Base-by-base conservation (phyloP, 2,329 filamentous ascomycete species). In the Stagonosporopsis vannaccii region DNA sequence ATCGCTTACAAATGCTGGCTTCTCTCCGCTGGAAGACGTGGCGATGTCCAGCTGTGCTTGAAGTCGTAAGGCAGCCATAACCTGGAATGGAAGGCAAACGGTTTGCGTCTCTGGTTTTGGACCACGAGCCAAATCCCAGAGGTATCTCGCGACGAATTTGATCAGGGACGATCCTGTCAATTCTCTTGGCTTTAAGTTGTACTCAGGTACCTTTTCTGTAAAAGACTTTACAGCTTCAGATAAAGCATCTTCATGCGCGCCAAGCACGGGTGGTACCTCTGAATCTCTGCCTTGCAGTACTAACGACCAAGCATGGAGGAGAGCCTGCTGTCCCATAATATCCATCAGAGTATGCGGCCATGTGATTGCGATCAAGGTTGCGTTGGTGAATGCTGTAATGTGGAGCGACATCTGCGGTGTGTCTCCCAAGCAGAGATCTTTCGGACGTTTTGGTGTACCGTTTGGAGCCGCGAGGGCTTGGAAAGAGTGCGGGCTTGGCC, bases 311-410 rank as follows among this genome's bases (percentile, higher is more conserved):
- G 75, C 78, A 0, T 75, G 60, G 3, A 84, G 59, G 7, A 85
- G 67, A 1, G 70, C 75, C 2, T 69, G 62, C 25, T 74, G 73
- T 4, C 80, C 82, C 60, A 81, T 73, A 3, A 73, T 79, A 57
- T 85, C 83, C 54, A 79, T 77, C 6, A 83, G 65, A 0, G 77
- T 78, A 63, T 85, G 84, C 2, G 79, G 77, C 70, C 76, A 83
- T 1, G 71, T 70, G 0, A 85, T 58, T 0, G 75, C 73, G 1
- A 85, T 70, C 0, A 85, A 64, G 0, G 83, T 85, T 0, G 80
- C 79, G 52, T 86, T 79, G 3, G 61, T 65, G 62, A 85, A 85
- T 0, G 77, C 76, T 3, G 78, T 76, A 37, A 85, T 71, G 57
- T 82, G 80, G 4, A 85, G 68, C 4, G 76, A 75, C 4, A 85